Evolutionary conservation across 75 land plant species (phyloP), one percentile per base, ranked within the genome.

Genomic region (Sequoiadendron giganteum): DNA sequence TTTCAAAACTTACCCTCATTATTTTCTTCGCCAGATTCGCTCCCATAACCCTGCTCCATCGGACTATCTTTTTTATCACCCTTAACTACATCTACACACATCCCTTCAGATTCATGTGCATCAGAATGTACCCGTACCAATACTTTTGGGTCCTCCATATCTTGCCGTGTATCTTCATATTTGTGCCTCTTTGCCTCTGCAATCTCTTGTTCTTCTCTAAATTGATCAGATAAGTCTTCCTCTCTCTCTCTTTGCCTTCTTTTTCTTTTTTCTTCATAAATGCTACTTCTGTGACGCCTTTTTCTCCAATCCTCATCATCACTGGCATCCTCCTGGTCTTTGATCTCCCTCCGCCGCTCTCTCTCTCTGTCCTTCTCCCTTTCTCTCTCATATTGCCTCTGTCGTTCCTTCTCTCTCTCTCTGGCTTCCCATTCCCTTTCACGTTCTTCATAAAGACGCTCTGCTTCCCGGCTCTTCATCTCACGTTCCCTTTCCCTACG

Each of bases 401-500:
- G 91, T 16, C 96, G 87, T 83, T 98, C 99, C 89, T 88, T 97
- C 36, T 97, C 99, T 85, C 93, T 93, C 90, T 98, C 99, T 86
- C 97, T 92, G 49, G 89, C 90, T 88, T 98, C 99, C 99, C 99
- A 98, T 34, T 97, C 99, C 84, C 92, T 92, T 39, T 94, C 91
- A 82, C 94, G 93, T 56, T 93, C 94, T 55, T 95, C 96, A 89
- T 95, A 97, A 83, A 88, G 54, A 10, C 95, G 94, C 25, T 98
- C 99, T 70, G 94, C 95, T 79, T 96, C 95, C 43, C 96, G 94
- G 9, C 93, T 34, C 87, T 92, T 95, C 85, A 90, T 65, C 45
- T 94, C 96, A 79, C 95, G 92, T 30, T 96, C 99, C 87, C 93
- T 94, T 89, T 97, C 99, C 55, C 96, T 92, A 47, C 96, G 92